phyloP scores from a whole-genome alignment of 2,329 filamentous ascomycete genomes.

The Periconia macrospinosa region DNA sequence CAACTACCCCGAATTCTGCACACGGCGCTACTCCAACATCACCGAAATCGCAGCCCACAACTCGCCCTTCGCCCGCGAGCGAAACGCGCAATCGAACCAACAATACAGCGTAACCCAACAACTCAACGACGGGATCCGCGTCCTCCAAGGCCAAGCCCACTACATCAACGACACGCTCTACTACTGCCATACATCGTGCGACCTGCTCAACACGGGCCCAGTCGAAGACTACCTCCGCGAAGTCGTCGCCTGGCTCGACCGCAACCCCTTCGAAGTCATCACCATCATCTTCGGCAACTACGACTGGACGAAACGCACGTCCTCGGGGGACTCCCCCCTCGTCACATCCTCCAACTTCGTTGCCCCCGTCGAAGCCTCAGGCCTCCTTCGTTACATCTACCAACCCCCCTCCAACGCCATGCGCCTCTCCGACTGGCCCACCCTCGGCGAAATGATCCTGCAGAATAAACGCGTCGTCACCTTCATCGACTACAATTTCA shows the following conservation, averaged over 20 bases:
- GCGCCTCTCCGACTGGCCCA: constrained; percentile 80
- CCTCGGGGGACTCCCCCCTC: constrained; percentile 49
- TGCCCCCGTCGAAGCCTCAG: constrained; percentile 69
- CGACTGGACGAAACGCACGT: constrained; percentile 43
- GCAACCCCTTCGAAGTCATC: constrained; percentile 84
- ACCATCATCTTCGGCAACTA: constrained; percentile 85
- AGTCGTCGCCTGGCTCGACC: constrained; percentile 73
- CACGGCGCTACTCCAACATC: constrained; percentile 44
- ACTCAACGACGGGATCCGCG: constrained; percentile 45
- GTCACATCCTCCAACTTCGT: constrained; percentile 66
- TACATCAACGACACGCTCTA: constrained; percentile 63
- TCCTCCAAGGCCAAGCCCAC: constrained; percentile 64
- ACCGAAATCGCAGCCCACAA: constrained; percentile 47
- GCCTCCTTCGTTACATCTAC: constrained; percentile 75
- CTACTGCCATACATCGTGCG: constrained; percentile 86
- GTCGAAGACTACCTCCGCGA: constrained; percentile 72
- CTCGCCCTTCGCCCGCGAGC: constrained; percentile 37
- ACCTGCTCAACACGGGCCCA: constrained; percentile 80
- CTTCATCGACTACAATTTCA: constrained; percentile 57
- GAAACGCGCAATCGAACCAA: constrained; percentile 43
- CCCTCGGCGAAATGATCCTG: constrained; percentile 63
- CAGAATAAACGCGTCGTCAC: constrained; percentile 41
- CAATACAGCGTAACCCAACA: constrained; percentile 40
- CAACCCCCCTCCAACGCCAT: constrained; percentile 75
- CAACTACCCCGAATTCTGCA: constrained; percentile 45